A percentile compares a stretch with the other conserved stretches of the same genome.
These are phyloP conservation scores for Xeromyces bisporus DNA, from an alignment of 495 filamentous ascomycete genomes.

Conservation along the genomic window DNA sequence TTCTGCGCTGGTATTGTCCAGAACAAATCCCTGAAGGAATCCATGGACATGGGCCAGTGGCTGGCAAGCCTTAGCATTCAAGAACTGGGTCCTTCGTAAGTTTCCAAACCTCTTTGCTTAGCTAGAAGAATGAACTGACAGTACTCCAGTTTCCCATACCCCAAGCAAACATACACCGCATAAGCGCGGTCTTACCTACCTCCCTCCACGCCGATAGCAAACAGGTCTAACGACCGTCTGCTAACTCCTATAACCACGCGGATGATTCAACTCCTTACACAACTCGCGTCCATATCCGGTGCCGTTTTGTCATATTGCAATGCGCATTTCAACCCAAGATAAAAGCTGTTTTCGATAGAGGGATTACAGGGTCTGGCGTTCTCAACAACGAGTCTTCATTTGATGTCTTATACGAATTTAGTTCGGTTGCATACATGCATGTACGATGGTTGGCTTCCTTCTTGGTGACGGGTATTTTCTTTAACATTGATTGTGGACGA, in stretches of 20 bases:
- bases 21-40: slow-evolving; percentile 57
- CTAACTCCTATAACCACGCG: neutral
- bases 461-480: neutral
- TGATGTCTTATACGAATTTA: neutral
- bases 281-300: too few relatives aligned
- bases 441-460: too few relatives aligned
- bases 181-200: slow-evolving; percentile 8
- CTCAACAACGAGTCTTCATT: slow-evolving; percentile 25
- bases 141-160: slow-evolving; percentile 53
- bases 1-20: slow-evolving; percentile 78
- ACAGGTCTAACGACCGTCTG: slow-evolving; percentile 1
- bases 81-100: slow-evolving; percentile 91
- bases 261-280: too few relatives aligned
- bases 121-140: neutral
- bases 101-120: slow-evolving; percentile 8
- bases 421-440: too few relatives aligned
- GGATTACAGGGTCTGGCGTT: slow-evolving; percentile 15
- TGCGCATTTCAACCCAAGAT: too few relatives aligned
- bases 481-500: neutral
- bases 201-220: slow-evolving; percentile 6
- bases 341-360: slow-evolving; percentile 5
- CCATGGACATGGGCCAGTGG: slow-evolving; percentile 87
- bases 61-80: slow-evolving; percentile 79
- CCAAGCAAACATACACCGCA: slow-evolving; percentile 57
- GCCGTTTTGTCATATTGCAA: too few relatives aligned